These are phyloP conservation scores for Globisporangium mamillatum DNA, from an alignment of 352 stramenopile species.

Conservation along the genomic window DNA sequence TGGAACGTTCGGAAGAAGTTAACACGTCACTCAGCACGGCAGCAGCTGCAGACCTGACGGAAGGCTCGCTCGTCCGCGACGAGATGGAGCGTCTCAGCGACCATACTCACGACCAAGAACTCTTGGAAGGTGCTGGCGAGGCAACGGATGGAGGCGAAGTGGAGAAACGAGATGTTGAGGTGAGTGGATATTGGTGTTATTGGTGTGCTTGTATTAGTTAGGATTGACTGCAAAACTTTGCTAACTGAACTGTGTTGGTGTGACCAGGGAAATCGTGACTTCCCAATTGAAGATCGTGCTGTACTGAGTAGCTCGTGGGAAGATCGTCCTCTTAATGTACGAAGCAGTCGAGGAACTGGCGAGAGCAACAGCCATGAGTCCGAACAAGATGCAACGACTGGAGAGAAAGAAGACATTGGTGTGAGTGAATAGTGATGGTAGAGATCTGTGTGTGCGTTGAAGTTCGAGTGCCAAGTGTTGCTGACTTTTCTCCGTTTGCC, in stretches of 20 bases:
- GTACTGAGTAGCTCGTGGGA: slow-evolving; percentile 4
- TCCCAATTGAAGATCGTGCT: not conserved
- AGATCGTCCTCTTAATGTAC: slow-evolving; percentile 12
- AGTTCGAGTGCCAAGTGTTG: not conserved
- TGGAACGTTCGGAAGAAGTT: not conserved
- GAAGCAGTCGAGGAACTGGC: not conserved
- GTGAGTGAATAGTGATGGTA: not conserved
- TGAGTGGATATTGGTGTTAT: not conserved
- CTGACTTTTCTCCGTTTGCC: not conserved
- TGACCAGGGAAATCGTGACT: not conserved
- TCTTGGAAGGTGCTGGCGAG: not conserved
- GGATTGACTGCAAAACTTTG: not conserved
- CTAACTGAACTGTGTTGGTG: not conserved
- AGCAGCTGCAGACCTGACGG: not conserved
- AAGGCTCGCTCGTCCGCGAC: not conserved
- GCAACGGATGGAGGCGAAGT: not conserved
- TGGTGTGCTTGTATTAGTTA: not conserved
- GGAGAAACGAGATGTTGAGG: not conserved
- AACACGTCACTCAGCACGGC: not conserved
- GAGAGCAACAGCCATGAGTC: not conserved
- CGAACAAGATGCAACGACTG: not conserved
- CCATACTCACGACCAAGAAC: not conserved
- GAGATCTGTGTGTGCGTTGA: not conserved
- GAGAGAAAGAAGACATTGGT: not conserved
- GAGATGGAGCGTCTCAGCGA: not conserved